Evolutionary conservation across 176 grass and related monocot species (phyloP).

Genomic region (Carex kokanica): DNA sequence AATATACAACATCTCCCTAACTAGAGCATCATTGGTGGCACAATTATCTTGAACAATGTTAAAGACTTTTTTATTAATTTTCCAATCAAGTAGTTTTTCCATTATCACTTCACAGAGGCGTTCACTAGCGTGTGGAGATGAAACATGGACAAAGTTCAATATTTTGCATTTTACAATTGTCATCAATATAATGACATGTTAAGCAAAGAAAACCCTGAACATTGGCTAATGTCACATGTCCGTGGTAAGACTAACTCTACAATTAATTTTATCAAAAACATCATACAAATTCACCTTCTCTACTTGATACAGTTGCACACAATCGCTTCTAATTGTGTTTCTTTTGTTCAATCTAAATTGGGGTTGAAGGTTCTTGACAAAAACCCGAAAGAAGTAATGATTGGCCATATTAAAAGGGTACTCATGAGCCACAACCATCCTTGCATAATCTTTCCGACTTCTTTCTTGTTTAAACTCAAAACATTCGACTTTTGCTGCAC

Average conservation of each 20-base stretch:
- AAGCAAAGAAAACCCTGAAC: background rate
- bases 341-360: conserved; percentile 2
- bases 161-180: background rate
- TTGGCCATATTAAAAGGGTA: conserved; percentile 20
- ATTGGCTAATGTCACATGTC: conserved; percentile 2
- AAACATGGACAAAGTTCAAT: background rate
- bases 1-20: background rate
- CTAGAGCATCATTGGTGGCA: background rate
- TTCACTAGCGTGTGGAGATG: background rate
- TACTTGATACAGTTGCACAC: background rate
- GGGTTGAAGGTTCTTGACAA: conserved; percentile 2
- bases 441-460: conserved; percentile 1
- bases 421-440: conserved; percentile 3
- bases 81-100: background rate
- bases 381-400: conserved; percentile 5
- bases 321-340: background rate
- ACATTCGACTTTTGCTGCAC: background rate
- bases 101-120: background rate
- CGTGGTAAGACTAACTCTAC: conserved; percentile 1
- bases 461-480: conserved; percentile 13
- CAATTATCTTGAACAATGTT: too few relatives aligned
- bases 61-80: background rate
- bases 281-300: background rate
- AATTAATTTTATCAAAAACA: background rate
- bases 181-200: background rate